phyloP scores from a whole-genome alignment of 257 asterid genomes.

The Nyctanthes arbortristis region DNA sequence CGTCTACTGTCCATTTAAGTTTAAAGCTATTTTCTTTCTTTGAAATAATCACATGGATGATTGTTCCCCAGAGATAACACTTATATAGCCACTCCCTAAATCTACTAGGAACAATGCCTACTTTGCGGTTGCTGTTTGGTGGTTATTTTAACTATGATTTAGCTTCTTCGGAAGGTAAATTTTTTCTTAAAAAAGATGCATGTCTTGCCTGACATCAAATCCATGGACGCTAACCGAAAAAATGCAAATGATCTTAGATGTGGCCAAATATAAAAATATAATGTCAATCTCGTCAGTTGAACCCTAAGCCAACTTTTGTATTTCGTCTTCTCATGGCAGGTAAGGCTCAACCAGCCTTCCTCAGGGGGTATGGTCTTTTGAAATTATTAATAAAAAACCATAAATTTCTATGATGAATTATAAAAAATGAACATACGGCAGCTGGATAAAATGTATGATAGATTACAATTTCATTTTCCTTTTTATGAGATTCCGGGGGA shows the following conservation, averaged over 20 bases:
- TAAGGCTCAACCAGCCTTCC: no score
- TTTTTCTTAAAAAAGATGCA: background rate
- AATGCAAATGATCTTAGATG: background rate
- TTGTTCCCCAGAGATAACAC: no score
- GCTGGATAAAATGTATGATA: no score
- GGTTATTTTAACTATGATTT: background rate
- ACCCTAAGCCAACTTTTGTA: no score
- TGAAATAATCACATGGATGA: background rate
- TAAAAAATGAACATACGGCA: no score
- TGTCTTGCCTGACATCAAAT: background rate
- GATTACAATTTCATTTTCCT: background rate
- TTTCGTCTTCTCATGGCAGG: no score
- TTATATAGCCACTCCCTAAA: no score
- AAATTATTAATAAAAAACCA: no score
- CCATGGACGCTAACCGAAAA: background rate
- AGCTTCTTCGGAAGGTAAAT: background rate
- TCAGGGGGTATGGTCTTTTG: no score
- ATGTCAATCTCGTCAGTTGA: no score
- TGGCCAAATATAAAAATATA: background rate
- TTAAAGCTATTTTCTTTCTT: background rate
- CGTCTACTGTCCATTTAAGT: background rate
- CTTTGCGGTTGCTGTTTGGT: background rate
- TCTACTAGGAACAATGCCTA: background rate
- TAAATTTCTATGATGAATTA: no score
- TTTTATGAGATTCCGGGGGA: background rate